Base-by-base conservation (phyloP, 2,329 filamentous ascomycete species). In the Rhynchosporium secalis region DNA sequence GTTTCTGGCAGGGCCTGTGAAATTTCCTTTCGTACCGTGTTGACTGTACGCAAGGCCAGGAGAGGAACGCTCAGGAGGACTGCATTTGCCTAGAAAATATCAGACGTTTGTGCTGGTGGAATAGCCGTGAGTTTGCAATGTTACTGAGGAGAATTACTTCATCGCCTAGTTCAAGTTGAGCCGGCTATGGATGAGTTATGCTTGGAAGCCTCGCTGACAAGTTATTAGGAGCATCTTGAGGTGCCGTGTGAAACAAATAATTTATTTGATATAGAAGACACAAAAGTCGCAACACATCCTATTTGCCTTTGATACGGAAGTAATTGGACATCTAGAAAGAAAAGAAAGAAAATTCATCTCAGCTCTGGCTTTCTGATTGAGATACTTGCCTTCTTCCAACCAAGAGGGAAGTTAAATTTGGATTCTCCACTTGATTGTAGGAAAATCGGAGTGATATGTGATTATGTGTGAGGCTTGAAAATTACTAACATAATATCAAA, bases 11-110 rank as follows among this genome's bases (percentile, higher is more conserved):
- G 79, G 10, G 89, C 80, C 33, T 76, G 77, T 12, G 78, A 75
- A 59, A 92, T 81, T 2, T 76, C 64, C 36, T 78, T 76, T 7
- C 85, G 83, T 10, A 89, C 80, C 1, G 82, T 83, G 43, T 85
- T 80, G n/a, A 86, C 77, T 36, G 86, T 88, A 56, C 91, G 78
- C 57, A 95, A 84, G 33, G 84, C 80, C 54, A 76, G 75, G 46
- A 82, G 79, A 9, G 89, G 90, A 0, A 95, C 85, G 62, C 81
- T 80, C 5, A 94, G 80, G 56, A 95, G 76, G 7, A 78, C 75
- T 64, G 90, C 83, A 60, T 80, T 81, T 75, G 81, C 78, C 85
- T 87, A 63, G 7, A 13, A 28, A 9, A 33, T 40, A 26, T 47
- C 61, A 36, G 65, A 49, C 60, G 4, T 36, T 26, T 3, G 15